Evolutionary conservation across 1,139 yeast species (phyloP).

Genomic region (Geotrichum australiense): DNA sequence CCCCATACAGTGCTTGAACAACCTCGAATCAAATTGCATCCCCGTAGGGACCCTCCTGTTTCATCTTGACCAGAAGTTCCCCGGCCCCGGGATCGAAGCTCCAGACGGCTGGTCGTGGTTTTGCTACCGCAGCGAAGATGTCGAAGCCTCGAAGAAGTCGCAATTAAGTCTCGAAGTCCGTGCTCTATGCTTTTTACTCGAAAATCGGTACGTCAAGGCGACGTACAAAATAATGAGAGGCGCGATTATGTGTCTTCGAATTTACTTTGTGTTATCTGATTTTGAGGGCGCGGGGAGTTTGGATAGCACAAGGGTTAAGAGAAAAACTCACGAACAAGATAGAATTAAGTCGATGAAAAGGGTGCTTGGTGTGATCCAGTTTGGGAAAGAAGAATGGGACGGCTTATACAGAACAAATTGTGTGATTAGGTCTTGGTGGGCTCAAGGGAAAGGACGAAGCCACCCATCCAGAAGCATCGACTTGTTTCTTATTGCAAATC

Average conservation of each 20-base stretch:
- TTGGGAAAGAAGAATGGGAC: conserved; percentile 31
- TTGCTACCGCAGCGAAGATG: conserved; percentile 26
- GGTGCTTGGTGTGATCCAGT: conserved; percentile 39
- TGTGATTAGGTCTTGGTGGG: background rate
- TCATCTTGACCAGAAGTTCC: conserved; percentile 37
- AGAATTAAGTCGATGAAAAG: conserved; percentile 33
- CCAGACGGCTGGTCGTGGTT: conserved; percentile 52
- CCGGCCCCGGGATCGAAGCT: conserved; percentile 30
- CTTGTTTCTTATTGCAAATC: conserved; percentile 4
- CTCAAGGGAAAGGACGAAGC: background rate
- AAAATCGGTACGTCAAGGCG: conserved; percentile 39
- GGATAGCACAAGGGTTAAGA: conserved; percentile 20
- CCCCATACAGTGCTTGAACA: conserved; percentile 5
- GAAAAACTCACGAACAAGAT: conserved; percentile 31
- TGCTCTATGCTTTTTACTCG: conserved; percentile 33
- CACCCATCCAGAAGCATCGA: conserved; percentile 1
- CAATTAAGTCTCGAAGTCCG: conserved; percentile 35
- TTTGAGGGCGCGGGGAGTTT: conserved; percentile 33
- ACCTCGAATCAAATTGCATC: conserved; percentile 19
- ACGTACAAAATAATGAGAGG: conserved; percentile 37
- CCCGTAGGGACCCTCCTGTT: conserved; percentile 47
- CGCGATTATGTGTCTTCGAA: conserved; percentile 32
- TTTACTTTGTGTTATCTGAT: conserved; percentile 48
- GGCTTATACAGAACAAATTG: conserved; percentile 12
- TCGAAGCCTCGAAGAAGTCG: conserved; percentile 9